Evolutionary conservation across 306 rosid genomes (phyloP).

Genomic region (Cicer cuneatum): DNA sequence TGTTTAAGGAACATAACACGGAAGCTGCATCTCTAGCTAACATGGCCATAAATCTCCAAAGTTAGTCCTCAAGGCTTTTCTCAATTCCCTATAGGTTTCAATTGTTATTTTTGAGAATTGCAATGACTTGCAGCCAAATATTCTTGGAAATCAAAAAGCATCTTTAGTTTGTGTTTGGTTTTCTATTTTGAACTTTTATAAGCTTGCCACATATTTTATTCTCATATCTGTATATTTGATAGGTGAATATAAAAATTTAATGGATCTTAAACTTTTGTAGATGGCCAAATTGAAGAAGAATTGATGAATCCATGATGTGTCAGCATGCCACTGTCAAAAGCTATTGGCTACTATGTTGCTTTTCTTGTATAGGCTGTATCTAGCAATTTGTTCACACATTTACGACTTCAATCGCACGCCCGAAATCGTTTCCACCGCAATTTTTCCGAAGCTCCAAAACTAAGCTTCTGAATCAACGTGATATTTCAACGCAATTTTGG

Average conservation of each 20-base stretch:
- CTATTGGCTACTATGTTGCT: not conserved
- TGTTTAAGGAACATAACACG: slow-evolving; percentile 65
- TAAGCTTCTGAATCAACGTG: no score
- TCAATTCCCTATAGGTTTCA: slow-evolving; percentile 4
- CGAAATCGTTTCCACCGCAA: no score
- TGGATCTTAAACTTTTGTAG: not conserved
- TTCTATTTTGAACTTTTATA: not conserved
- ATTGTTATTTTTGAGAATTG: not conserved
- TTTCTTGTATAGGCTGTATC: no score
- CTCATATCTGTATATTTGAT: not conserved
- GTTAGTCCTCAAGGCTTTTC: slow-evolving; percentile 50
- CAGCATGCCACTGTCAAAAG: not conserved
- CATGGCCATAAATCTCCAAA: slow-evolving; percentile 60
- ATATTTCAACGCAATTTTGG: no score
- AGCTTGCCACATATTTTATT: not conserved
- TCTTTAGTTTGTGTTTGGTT: not conserved
- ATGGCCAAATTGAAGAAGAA: not conserved
- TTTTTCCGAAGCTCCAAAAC: no score
- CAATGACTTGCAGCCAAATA: slow-evolving; percentile 18
- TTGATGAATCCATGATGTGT: not conserved
- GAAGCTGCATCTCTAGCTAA: slow-evolving; percentile 83
- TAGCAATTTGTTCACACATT: not conserved
- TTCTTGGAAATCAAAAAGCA: not conserved
- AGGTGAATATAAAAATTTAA: no score
- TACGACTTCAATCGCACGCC: no score